phyloP scores from a whole-genome alignment of 768 basidiomycete genomes.

The Amanita muscaria region DNA sequence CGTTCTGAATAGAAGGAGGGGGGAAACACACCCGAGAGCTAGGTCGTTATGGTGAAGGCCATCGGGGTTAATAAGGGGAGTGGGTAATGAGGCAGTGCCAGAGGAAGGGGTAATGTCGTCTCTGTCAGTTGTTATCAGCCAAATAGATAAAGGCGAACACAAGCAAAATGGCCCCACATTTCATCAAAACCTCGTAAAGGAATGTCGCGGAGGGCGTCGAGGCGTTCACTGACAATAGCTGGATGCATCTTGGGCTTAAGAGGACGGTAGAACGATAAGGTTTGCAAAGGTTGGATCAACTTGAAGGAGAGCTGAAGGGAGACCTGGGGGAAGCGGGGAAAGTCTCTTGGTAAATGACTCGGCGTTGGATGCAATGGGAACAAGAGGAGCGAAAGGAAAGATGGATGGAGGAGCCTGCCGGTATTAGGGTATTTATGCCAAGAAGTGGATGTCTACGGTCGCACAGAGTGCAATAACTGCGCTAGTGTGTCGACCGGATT shows the following conservation, averaged over 20 bases:
- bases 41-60: not conserved
- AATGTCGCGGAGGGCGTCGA: constrained; percentile 14
- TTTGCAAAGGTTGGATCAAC: not conserved
- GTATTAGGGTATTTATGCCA: constrained; percentile 13
- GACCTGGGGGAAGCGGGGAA: not conserved
- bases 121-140: constrained; percentile 8
- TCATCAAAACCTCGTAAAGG: constrained; percentile 16
- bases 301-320: not conserved
- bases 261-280: constrained; percentile 8
- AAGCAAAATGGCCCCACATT: constrained; percentile 9
- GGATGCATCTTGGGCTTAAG: constrained; percentile 20
- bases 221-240: constrained; percentile 16
- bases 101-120: constrained; percentile 25
- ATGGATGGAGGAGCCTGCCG: constrained; percentile 14
- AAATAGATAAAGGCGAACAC: constrained; percentile 3
- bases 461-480: constrained; percentile 8
- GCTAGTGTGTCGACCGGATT: constrained; percentile 3
- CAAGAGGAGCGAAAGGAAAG: constrained; percentile 9
- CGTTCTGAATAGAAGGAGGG: not conserved
- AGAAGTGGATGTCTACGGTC: constrained; percentile 6
- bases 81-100: constrained; percentile 26
- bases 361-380: constrained; percentile 10
- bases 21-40: constrained; percentile 2
- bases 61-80: constrained; percentile 14
- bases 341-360: constrained; percentile 7